Base-by-base conservation (phyloP, 2,329 filamentous ascomycete genomes). In the Hymenoscyphus fraxineus region DNA sequence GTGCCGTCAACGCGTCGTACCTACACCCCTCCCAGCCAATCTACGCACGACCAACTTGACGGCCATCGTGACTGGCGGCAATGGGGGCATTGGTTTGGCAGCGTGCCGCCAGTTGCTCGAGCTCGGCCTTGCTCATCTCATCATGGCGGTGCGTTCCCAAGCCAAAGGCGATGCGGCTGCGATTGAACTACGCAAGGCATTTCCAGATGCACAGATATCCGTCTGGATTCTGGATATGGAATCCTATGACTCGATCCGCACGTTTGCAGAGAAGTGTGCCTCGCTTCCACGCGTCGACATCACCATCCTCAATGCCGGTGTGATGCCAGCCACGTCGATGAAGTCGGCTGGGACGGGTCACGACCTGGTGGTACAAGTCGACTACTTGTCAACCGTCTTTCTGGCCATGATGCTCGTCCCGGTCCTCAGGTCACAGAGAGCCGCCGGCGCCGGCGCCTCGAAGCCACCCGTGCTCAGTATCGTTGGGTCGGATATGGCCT, bases 201-300 rank as follows among this genome's bases (percentile, higher is more conserved):
- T 74, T 58, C 76, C 76, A 1, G 66, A 66, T 0, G 78, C 79
- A 1, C 73, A 56, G 0, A 76, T 85, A 13, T 75, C 82, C 12
- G 81, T 85, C 10, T 85, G 80, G 81, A 10, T 71, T 2, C 68
- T 85, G n/a, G 81, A 85, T 57, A 79, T 84, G 77, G 61, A 64
- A 4, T 79, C 76, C 0, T 82, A 83, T 59, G 72, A 76, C 1
- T 83, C 80, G 1, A 72, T 85, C 0, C 73, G 75, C 38, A 70
- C 67, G 0, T 85, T 85, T 63, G 77, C 74, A 0, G 61, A 61
- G 0, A 75, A 76, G 1, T 75, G 76, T 19, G 68, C 76, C 10
- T 73, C 56, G 13, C 73, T 82, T 1, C 39, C 70, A 0, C 74
- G 76, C 16, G 67, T 83, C 7, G 79, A 83, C 67, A 76, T 81